Base-by-base conservation (phyloP, 352 stramenopile genomes). In the Pythium scleroteichum region DNA sequence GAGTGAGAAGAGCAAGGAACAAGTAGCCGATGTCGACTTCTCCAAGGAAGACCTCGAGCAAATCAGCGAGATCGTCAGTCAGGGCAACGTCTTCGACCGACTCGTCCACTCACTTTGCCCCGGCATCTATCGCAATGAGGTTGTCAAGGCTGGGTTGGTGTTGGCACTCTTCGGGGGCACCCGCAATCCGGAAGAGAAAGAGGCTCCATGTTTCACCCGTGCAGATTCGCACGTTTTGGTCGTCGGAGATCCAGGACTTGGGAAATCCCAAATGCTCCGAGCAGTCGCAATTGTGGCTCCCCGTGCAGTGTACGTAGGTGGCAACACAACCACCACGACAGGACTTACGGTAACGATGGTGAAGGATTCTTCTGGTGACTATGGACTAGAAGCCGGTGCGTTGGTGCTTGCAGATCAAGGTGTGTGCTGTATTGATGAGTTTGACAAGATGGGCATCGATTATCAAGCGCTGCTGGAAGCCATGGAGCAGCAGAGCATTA, bases 401-500 rank as follows among this genome's bases (percentile, higher is more conserved):
- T 66, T 98, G 22, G 88, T 87, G 17, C 68, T 98, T 19, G 84
- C 85, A 4, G 92, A 98, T 71, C 76, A 94, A 67, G 96, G 95
- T 24, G 79, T 98, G 0, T 98, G 93, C 69, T 98, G 91, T 71
- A 97, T 98, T 57, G 95, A 99, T 66, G 95, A 98, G 70, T 96
- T 99, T 52, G 96, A 98, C 75, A 98, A 99, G 68, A 97, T 98
- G 91, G 71, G 68, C 0, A 79, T 69, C 60, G 79, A 92, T 44
- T 78, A 85, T 29, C 72, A 89, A 39, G 78, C 87, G 16, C 73
- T 99, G 6, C 76, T 98, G 16, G 95, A 99, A 77, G 92, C 92
- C 16, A 99, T 99, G 96, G 96, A 99, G 74, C 96, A 99, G 66
- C 95, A 99, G 62, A 98, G 76, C 90, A 98, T 77, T 88, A 98